phyloP scores from a whole-genome alignment of 805 yeast genomes.

The Brettanomyces naardenensis region DNA sequence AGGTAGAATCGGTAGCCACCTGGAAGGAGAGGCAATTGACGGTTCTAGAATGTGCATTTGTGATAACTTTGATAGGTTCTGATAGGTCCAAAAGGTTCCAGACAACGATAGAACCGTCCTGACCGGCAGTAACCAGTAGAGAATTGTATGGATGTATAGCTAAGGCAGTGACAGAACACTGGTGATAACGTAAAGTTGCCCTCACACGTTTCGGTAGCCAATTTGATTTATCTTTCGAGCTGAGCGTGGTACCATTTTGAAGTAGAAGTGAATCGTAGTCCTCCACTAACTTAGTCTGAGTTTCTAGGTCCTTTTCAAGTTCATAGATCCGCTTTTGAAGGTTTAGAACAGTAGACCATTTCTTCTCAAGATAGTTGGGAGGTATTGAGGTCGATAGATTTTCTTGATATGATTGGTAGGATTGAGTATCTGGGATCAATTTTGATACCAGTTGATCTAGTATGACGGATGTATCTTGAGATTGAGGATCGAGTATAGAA shows the following conservation, averaged over 20 bases:
- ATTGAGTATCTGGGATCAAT: background rate
- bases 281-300: conserved; percentile 40
- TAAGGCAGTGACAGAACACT: conserved; percentile 51
- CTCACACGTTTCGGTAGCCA: conserved; percentile 58
- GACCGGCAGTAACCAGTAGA: conserved; percentile 53
- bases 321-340: conserved; percentile 69
- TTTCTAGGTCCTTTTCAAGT: conserved; percentile 50
- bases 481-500: conserved; percentile 2
- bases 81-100: conserved; percentile 63
- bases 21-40: conserved; percentile 56
- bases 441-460: background rate
- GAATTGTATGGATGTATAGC: conserved; percentile 75
- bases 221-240: conserved; percentile 27
- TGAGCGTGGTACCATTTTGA: conserved; percentile 9
- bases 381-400: conserved; percentile 16
- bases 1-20: conserved; percentile 1
- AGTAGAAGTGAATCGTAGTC: conserved; percentile 6
- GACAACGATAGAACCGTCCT: conserved; percentile 62
- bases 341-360: conserved; percentile 82
- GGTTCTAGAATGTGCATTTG: conserved; percentile 65
- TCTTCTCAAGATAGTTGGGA: conserved; percentile 46
- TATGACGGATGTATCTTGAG: background rate
- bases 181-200: conserved; percentile 43
- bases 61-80: conserved; percentile 53
- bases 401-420: conserved; percentile 2